phyloP scores from a whole-genome alignment of 2,329 filamentous ascomycete species.

The Trematosphaeria pertusa region DNA sequence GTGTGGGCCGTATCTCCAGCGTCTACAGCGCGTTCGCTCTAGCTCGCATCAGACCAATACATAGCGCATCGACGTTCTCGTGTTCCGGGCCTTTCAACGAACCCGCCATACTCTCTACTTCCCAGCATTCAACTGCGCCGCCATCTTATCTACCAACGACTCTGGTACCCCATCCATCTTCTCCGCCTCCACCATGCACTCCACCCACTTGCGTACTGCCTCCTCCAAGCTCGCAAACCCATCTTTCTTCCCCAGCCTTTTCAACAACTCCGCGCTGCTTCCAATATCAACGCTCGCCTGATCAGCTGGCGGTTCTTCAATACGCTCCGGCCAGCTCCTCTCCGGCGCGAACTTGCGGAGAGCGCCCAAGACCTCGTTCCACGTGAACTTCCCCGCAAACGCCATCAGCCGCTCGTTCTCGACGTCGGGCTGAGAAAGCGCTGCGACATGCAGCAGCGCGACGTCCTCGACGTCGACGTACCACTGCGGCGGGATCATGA shows the following conservation, averaged over 20 bases:
- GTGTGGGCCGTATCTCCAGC: no score
- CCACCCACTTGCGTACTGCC: no score
- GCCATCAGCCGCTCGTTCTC: constrained; percentile 59
- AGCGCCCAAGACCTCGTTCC: constrained; percentile 49
- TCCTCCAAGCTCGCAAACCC: not conserved
- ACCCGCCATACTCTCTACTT: no score
- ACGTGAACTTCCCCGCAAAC: constrained; percentile 55
- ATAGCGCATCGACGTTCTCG: no score
- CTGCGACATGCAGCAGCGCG: constrained; percentile 59
- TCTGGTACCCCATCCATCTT: no score
- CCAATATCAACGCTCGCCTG: not conserved
- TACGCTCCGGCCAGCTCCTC: not conserved
- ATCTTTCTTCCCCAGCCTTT: not conserved
- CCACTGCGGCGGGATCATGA: constrained; percentile 35
- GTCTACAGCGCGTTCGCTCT: no score
- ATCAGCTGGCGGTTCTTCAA: not conserved
- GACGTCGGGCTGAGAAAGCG: constrained; percentile 52
- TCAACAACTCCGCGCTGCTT: not conserved
- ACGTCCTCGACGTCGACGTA: constrained; percentile 60
- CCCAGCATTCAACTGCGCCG: no score
- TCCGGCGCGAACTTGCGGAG: constrained; percentile 36
- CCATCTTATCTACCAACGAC: no score
- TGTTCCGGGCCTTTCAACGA: no score
- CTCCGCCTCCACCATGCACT: no score
- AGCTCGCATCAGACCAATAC: no score